phyloP scores from a whole-genome alignment of 352 stramenopile species.

The Thraustochytrium striatum region DNA sequence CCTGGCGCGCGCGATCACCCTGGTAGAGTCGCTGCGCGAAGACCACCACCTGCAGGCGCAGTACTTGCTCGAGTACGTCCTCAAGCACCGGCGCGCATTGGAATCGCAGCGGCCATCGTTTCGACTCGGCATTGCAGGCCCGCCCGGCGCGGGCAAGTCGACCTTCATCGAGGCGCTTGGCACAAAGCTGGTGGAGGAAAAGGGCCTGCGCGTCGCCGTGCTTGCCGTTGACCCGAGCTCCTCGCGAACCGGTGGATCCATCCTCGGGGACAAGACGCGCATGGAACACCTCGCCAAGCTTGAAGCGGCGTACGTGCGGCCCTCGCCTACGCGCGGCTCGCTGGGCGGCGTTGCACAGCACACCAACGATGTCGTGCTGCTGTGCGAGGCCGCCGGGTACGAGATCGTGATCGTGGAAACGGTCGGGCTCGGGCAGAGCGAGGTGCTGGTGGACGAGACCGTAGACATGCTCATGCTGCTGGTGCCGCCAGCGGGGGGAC shows the following conservation, averaged over 20 bases:
- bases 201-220: constrained; percentile 81
- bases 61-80: constrained; percentile 73
- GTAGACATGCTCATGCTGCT: constrained; percentile 94
- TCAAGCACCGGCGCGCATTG: constrained; percentile 60
- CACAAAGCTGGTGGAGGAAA: constrained; percentile 67
- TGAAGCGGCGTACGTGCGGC: constrained; percentile 82
- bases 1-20: constrained; percentile 48
- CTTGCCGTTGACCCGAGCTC: constrained; percentile 95
- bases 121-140: constrained; percentile 79
- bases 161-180: constrained; percentile 95
- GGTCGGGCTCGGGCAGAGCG: constrained; percentile 92
- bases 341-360: constrained; percentile 70
- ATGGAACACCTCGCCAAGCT: constrained; percentile 90
- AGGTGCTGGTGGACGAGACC: constrained; percentile 91
- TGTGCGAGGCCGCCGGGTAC: constrained; percentile 87
- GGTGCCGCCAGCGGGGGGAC: constrained; percentile 84
- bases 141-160: constrained; percentile 90
- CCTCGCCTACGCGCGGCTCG: constrained; percentile 75
- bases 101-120: constrained; percentile 60
- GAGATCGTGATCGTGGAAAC: constrained; percentile 94
- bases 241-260: constrained; percentile 84
- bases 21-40: constrained; percentile 69
- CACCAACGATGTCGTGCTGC: constrained; percentile 83
- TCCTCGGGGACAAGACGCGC: constrained; percentile 95
- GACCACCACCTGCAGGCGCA: constrained; percentile 73